A percentile compares a stretch with the other conserved stretches of the same genome.
These are phyloP conservation scores for Torulaspora indica DNA, from an alignment of 805 yeast genomes.

Conservation along the genomic window DNA sequence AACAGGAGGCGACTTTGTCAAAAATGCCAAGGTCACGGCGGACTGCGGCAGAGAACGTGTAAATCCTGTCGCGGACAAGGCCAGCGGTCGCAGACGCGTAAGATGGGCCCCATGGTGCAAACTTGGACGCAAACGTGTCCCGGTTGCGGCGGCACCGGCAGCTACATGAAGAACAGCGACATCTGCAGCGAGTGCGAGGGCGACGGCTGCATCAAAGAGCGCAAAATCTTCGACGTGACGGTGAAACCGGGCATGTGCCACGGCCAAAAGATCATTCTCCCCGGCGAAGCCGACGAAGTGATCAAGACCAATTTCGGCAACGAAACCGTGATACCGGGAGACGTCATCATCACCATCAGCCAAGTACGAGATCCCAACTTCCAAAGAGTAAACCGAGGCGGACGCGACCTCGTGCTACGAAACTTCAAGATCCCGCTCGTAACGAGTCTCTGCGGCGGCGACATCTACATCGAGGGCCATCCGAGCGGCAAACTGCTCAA, in stretches of 20 bases:
- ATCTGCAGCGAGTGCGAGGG: conserved; percentile 44
- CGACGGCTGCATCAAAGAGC: conserved; percentile 42
- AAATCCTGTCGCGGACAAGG: conserved; percentile 43
- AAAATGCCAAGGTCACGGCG: conserved; percentile 53
- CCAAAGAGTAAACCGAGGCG: conserved; percentile 40
- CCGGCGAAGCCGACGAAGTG: conserved; percentile 66
- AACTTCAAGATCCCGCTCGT: conserved; percentile 44
- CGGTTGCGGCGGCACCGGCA: conserved; percentile 43
- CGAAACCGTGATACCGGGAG: conserved; percentile 52
- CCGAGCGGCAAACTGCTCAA: conserved; percentile 38
- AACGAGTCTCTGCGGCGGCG: conserved; percentile 58
- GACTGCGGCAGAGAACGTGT: conserved; percentile 34
- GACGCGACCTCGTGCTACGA: conserved; percentile 43
- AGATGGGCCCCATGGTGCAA: conserved; percentile 44
- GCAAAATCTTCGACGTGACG: conserved; percentile 48
- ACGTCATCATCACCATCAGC: conserved; percentile 51
- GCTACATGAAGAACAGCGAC: conserved; percentile 31
- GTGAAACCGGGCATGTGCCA: conserved; percentile 53
- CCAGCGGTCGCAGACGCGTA: conserved; percentile 37
- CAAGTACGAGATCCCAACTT: conserved; percentile 35
- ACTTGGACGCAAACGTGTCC: conserved; percentile 43
- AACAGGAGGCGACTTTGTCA: conserved; percentile 48
- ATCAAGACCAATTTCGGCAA: conserved; percentile 32
- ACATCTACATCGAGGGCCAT: conserved; percentile 33
- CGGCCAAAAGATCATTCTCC: conserved; percentile 48